Conservation (phyloP, 495 filamentous ascomycete species). For the Tuber aestivum region DNA sequence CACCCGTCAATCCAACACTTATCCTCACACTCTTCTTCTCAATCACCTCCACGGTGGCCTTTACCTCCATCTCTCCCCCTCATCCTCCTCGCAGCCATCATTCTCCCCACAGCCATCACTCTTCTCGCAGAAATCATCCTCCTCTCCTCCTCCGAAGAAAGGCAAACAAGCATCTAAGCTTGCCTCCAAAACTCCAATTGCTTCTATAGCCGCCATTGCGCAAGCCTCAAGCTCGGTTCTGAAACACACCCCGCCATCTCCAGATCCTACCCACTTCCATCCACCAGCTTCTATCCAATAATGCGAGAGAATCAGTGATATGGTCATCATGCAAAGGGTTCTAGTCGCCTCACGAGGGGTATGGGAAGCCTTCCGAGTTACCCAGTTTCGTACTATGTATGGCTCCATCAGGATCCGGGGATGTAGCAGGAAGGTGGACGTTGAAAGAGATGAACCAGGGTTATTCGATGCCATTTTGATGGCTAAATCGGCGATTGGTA, state of each 20-base stretch:
- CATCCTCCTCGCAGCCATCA: too few relatives aligned
- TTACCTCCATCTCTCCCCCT: too few relatives aligned
- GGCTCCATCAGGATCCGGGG: neutral
- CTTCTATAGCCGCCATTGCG: slow-evolving; percentile 28
- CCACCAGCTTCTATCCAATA: neutral
- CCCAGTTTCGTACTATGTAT: neutral
- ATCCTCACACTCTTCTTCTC: too few relatives aligned
- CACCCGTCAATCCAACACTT: neutral
- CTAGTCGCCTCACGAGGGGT: neutral
- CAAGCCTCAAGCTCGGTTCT: slow-evolving; percentile 18
- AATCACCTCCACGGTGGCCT: too few relatives aligned
- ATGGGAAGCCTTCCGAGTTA: neutral
- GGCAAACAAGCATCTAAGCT: slow-evolving; percentile 20
- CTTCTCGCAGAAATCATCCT: too few relatives aligned
- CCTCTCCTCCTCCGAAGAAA: slow-evolving; percentile 24
- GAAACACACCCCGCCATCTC: slow-evolving; percentile 15
- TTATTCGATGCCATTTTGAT: too few relatives aligned
- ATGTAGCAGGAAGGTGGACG: neutral
- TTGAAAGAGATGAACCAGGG: too few relatives aligned
- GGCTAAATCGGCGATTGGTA: too few relatives aligned
- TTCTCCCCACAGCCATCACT: too few relatives aligned
- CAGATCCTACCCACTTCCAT: slow-evolving; percentile 1
- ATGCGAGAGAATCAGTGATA: neutral
- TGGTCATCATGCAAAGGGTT: neutral
- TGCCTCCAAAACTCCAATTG: slow-evolving; percentile 33